Percentiles rank a stretch among this genome's conserved stretches.
Evolutionary conservation across 352 stramenopile genomes (phyloP).

Genomic region (Phytophthora pluvialis): DNA sequence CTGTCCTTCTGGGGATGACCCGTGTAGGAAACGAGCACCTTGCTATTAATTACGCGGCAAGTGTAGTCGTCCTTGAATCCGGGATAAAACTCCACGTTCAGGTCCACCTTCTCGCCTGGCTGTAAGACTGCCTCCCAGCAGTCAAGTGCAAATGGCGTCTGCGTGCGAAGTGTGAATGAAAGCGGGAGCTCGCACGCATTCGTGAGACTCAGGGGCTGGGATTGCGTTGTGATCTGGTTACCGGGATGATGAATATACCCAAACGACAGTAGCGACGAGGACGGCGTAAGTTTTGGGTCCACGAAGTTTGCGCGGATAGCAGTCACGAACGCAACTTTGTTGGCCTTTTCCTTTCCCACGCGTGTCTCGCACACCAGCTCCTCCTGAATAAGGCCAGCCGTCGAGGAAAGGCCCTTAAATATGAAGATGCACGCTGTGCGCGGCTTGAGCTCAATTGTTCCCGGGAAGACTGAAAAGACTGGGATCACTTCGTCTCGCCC

Average conservation of each 20-base stretch:
- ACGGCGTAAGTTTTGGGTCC: conserved; percentile 86
- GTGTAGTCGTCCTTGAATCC: conserved; percentile 92
- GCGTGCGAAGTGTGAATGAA: conserved; percentile 90
- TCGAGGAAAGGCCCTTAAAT: conserved; percentile 86
- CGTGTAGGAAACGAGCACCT: conserved; percentile 85
- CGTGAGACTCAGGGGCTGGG: conserved; percentile 79
- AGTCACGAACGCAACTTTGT: conserved; percentile 88
- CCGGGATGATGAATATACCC: conserved; percentile 88
- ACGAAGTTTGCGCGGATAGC: conserved; percentile 92
- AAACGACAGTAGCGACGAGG: conserved; percentile 76
- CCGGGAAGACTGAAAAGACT: conserved; percentile 91
- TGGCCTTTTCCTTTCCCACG: conserved; percentile 93
- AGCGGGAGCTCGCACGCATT: conserved; percentile 92
- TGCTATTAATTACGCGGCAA: conserved; percentile 87
- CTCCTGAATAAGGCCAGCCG: conserved; percentile 74
- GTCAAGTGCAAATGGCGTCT: conserved; percentile 93
- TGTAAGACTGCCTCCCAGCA: conserved; percentile 90
- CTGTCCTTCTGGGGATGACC: conserved; percentile 92
- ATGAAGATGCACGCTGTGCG: conserved; percentile 94
- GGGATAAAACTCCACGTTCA: conserved; percentile 95
- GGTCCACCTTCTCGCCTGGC: conserved; percentile 72
- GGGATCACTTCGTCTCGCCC: conserved; percentile 47
- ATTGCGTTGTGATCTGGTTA: conserved; percentile 65
- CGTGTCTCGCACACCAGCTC: conserved; percentile 91
- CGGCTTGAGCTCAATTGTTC: conserved; percentile 93